Percentiles rank a stretch among this genome's conserved stretches.
These are phyloP conservation scores for Fusarium abutilonis DNA, from an alignment of 2,329 filamentous ascomycete species.

Conservation along the genomic window DNA sequence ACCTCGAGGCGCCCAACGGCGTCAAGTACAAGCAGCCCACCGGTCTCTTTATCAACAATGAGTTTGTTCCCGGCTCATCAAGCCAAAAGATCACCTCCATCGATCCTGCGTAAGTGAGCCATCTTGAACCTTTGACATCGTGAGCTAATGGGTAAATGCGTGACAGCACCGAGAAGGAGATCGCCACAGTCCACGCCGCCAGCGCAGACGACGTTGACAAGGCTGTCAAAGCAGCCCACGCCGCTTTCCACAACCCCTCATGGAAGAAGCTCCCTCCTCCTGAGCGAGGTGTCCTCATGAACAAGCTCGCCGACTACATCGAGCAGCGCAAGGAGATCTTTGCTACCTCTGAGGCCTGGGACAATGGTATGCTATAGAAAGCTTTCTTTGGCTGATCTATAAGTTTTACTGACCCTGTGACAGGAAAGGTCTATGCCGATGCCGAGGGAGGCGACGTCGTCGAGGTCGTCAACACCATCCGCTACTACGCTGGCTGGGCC, in stretches of 20 bases:
- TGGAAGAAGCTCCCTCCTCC: conserved; percentile 74
- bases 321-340: conserved; percentile 66
- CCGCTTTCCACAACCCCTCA: conserved; percentile 71
- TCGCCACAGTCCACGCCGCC: conserved; percentile 45
- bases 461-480: conserved; percentile 50
- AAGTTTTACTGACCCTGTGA: conserved; percentile 1
- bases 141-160: not conserved
- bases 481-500: conserved; percentile 74
- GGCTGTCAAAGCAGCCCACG: conserved; percentile 61
- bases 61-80: conserved; percentile 66
- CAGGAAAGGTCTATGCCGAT: conserved; percentile 70
- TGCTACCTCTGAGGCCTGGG: conserved; percentile 74
- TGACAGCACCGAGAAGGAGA: conserved; percentile 45
- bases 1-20: conserved; percentile 82
- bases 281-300: conserved; percentile 73
- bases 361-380: conserved; percentile 50
- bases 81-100: conserved; percentile 44
- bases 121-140: no score
- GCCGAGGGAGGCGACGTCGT: conserved; percentile 68
- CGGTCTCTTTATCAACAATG: conserved; percentile 86
- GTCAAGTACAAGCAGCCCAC: conserved; percentile 76
- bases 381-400: conserved; percentile 50
- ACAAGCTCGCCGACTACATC: conserved; percentile 69
- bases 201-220: conserved; percentile 46
- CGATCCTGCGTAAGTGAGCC: conserved; percentile 44